Evolutionary conservation across 768 basidiomycete species (phyloP), one percentile per base, ranked within the genome.

Genomic region (Exsudoporus frostii): DNA sequence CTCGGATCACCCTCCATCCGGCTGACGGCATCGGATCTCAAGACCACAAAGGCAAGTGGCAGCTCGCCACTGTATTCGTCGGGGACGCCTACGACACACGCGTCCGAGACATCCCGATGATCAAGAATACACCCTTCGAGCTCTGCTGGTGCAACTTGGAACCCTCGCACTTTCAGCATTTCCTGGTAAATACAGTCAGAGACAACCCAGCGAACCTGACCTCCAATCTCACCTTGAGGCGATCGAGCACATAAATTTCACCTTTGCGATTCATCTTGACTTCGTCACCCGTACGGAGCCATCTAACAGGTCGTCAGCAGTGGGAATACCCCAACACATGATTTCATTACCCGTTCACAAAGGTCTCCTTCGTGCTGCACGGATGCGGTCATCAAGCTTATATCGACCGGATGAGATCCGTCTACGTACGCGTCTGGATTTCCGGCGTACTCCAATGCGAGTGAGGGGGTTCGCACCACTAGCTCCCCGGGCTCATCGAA

Each of bases 1-100:
- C 74, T 64, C 33, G 65, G 64, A 37, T 66, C 55, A 20, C 75
- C 29, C 30, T 50, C 51, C 32, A 72, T 69, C 41, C 76, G 71
- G 34, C 65, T 64, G 10, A 73, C 71, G 5, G 74, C 70, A 14
- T 73, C 72, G 5, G 66, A 60, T 42, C 71, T 70, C 17, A 82
- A 75, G 4, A 85, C 85, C 22, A 90, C 72, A 64, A 80, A 90
- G 8, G 89, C 88, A 48, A 87, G 61, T 0, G 90, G 88, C 11
- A 88, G 59, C 64, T 92, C 88, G 17, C 89, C 88, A 52, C 79
- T 86, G 64, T 85, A 89, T 22, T 90, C 88, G 59, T 91, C 86
- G 1, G 77, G 76, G 19, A 88, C 64, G 5, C 85, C 80, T 7
- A 90, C 84, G 8, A 87, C 82, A 58, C 85, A 85, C 1, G 74